These are phyloP conservation scores for Vicia villosa DNA, from an alignment of 306 rosid genomes.

Conservation along the genomic window DNA sequence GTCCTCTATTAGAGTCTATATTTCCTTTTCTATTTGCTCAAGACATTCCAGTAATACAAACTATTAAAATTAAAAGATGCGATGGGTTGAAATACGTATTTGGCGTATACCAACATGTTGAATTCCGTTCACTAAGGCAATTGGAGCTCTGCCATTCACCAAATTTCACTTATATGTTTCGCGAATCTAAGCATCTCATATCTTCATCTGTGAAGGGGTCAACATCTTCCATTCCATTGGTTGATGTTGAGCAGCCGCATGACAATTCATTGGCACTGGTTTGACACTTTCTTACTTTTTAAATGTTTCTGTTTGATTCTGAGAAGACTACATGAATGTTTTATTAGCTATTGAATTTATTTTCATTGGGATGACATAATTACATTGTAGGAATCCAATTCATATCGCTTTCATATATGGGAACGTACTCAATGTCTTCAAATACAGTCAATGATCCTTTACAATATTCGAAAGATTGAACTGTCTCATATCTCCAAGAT, in stretches of 20 bases:
- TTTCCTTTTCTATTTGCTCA: background rate
- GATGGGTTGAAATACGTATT: background rate
- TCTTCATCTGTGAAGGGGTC: background rate
- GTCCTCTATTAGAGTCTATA: background rate
- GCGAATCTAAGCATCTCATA: background rate
- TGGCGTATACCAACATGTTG: background rate
- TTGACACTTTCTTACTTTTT: background rate
- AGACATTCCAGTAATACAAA: background rate
- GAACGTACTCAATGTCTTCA: background rate
- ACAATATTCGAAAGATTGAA: background rate
- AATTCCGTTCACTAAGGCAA: background rate
- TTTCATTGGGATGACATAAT: background rate
- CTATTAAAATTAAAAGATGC: background rate
- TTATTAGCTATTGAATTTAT: background rate
- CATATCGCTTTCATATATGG: background rate
- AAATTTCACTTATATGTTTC: background rate
- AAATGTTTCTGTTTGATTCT: background rate
- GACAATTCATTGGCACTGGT: background rate
- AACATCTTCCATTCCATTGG: too few species aligned
- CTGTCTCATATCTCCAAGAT: background rate
- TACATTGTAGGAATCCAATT: background rate
- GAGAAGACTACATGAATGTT: too few species aligned
- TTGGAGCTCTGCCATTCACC: accelerated
- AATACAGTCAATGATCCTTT: background rate
- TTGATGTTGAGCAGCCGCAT: background rate